Conservation (phyloP, 306 rosid species). For the Luffa acutangula region DNA sequence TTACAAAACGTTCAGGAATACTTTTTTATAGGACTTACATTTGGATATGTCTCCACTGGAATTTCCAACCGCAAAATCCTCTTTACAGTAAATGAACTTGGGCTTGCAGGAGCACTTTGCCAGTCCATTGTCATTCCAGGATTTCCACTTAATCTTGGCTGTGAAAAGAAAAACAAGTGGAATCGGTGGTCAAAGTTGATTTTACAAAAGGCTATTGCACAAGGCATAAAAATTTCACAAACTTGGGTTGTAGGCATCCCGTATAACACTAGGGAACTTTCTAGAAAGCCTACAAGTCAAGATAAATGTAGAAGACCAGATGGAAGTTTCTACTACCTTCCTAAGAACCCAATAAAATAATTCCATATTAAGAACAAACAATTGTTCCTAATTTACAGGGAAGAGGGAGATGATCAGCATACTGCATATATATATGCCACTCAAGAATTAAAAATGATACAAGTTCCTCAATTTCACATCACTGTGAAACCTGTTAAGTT, state of each 20-base stretch:
- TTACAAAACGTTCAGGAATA: background rate
- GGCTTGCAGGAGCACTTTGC: conserved; percentile 96
- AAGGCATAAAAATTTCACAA: background rate
- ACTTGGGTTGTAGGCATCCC: background rate
- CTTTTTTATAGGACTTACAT: conserved; percentile 32
- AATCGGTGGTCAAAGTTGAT: background rate
- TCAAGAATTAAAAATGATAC: background rate
- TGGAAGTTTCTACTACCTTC: background rate
- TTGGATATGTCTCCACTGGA: conserved; percentile 89
- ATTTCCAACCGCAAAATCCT: conserved; percentile 87
- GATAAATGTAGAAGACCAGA: background rate
- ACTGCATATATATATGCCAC: background rate
- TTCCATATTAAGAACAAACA: background rate
- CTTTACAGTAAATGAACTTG: conserved; percentile 77
- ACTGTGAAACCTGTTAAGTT: background rate
- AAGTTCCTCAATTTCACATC: background rate
- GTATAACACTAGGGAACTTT: background rate
- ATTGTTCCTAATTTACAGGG: background rate
- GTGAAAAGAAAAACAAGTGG: conserved; percentile 7
- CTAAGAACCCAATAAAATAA: background rate
- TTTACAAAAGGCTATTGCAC: background rate
- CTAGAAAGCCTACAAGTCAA: background rate
- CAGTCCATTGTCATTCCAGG: conserved; percentile 96
- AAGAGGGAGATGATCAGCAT: background rate
- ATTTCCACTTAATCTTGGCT: conserved; percentile 66